Evolutionary conservation across 345 rosid species (phyloP), one percentile per base, ranked within the genome.

Genomic region (Populus simonii): DNA sequence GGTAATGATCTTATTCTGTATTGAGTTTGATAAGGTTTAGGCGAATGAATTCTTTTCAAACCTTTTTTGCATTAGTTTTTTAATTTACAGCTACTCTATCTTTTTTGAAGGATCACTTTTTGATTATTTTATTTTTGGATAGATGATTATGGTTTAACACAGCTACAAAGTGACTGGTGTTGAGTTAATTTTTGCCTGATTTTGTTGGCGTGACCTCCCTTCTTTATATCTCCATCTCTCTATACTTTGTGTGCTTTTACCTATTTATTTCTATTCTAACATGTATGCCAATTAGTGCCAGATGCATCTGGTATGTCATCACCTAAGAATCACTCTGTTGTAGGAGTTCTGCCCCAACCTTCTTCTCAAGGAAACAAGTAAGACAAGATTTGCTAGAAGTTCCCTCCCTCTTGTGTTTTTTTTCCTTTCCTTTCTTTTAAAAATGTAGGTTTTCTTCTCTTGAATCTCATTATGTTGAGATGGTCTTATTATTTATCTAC

Each of bases 341-440:
- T 81, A 61, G 84, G 84, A 41, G 72, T 78, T 70, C 81, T 81
- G 15, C 80, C 80, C 29, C 84, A 81, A 65, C 84, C 81, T 73
- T 66, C 68, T 77, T 73, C 75, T 63, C 75, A 61, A 39, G 81
- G 78, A 74, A 77, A 78, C 61, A 81, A 80, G 84, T 41, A 61
- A 73, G 84, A 68, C 23, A 22, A 73, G 74, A 20, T 72, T 79
- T 23, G 31, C 81, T 70, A 51, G 27, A 76, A 68, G 36, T 83
- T 76, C 36, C 59, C 6, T 6, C 23, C 16, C 23, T 49, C 33
- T 29, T 31, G 35, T 76, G 25, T 16, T 22, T 22, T 67, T 16
- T 67, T 33, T 17, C n/a, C 29, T 39, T 41, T 13, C 10, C 47
- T 23, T 31, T 15, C 35, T 27, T 41, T 25, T 25, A 11, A 59